These are phyloP conservation scores for Tirmania nivea DNA, from an alignment of 495 filamentous ascomycete genomes.

Conservation along the genomic window DNA sequence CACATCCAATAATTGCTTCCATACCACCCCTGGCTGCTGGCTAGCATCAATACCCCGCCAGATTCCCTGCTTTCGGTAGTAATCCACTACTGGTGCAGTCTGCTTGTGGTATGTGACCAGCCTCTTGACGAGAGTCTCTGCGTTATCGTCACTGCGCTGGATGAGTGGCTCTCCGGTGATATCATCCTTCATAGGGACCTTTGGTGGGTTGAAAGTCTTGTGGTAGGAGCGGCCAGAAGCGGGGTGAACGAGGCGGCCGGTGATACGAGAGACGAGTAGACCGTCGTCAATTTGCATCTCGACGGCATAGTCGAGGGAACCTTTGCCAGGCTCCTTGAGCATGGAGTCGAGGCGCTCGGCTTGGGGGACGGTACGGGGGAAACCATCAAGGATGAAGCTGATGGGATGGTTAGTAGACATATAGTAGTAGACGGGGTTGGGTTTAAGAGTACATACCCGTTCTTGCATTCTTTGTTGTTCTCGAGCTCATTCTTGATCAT, in stretches of 20 bases:
- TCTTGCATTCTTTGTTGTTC: constrained; percentile 84
- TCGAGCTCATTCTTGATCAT: constrained; percentile 98
- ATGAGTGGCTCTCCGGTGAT: constrained; percentile 90
- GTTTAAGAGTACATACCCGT: constrained; percentile 41
- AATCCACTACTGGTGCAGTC: constrained; percentile 74
- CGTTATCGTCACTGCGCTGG: constrained; percentile 93
- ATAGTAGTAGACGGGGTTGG: not conserved
- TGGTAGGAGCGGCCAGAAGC: constrained; percentile 93
- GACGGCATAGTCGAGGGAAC: constrained; percentile 58
- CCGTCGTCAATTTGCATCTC: constrained; percentile 93
- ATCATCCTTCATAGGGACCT: constrained; percentile 83
- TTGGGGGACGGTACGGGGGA: constrained; percentile 88
- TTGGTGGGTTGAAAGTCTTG: constrained; percentile 96
- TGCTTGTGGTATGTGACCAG: constrained; percentile 83
- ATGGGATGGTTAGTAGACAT: not conserved
- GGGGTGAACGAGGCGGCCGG: constrained; percentile 83
- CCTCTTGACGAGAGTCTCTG: constrained; percentile 89
- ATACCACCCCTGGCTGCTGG: constrained; percentile 88
- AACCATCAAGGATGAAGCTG: constrained; percentile 97
- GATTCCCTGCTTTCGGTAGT: constrained; percentile 93
- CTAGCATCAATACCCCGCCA: constrained; percentile 92
- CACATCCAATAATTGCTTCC: constrained; percentile 72
- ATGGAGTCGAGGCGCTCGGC: constrained; percentile 86
- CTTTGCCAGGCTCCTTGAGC: constrained; percentile 43
- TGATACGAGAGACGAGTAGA: constrained; percentile 86